These are phyloP conservation scores for Oldenlandia corymbosa DNA, from an alignment of 257 asterid species.

Conservation along the genomic window DNA sequence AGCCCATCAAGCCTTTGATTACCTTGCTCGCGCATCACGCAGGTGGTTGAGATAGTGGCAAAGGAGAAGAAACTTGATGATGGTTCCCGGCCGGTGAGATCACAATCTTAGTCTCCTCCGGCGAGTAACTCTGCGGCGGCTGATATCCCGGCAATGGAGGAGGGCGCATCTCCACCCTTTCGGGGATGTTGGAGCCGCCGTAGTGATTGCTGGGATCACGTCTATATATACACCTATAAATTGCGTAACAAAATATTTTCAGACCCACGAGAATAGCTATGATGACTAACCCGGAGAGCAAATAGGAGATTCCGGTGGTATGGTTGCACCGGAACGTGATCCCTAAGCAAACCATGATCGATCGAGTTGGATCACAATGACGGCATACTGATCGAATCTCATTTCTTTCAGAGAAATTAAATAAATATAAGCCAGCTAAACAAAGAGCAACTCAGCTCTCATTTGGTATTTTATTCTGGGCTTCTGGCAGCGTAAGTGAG, in stretches of 20 bases:
- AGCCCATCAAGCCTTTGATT: too few relatives aligned
- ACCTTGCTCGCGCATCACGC: too few relatives aligned
- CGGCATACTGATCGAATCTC: neutral
- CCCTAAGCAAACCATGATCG: slow-evolving; percentile 47
- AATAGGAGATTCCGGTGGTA: slow-evolving; percentile 29
- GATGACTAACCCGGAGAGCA: slow-evolving; percentile 38
- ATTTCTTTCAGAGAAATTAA: neutral
- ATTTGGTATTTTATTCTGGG: too few relatives aligned
- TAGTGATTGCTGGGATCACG: slow-evolving; percentile 1
- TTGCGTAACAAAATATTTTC: slow-evolving; percentile 26
- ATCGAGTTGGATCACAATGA: neutral
- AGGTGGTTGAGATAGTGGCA: neutral
- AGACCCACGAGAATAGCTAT: slow-evolving; percentile 32
- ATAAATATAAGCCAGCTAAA: too few relatives aligned
- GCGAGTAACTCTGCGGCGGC: slow-evolving; percentile 7
- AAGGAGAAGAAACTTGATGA: neutral
- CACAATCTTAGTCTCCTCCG: slow-evolving; percentile 5
- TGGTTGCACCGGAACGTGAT: slow-evolving; percentile 46
- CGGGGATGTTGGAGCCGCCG: neutral
- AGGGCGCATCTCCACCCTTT: slow-evolving; percentile 16
- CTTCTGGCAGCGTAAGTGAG: too few relatives aligned
- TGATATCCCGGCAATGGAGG: neutral
- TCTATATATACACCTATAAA: slow-evolving; percentile 20
- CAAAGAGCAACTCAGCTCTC: too few relatives aligned
- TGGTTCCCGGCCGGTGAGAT: slow-evolving; percentile 7